phyloP scores from a whole-genome alignment of 371 early-diverging fungal genomes.

The Blastocladiella emersonii region DNA sequence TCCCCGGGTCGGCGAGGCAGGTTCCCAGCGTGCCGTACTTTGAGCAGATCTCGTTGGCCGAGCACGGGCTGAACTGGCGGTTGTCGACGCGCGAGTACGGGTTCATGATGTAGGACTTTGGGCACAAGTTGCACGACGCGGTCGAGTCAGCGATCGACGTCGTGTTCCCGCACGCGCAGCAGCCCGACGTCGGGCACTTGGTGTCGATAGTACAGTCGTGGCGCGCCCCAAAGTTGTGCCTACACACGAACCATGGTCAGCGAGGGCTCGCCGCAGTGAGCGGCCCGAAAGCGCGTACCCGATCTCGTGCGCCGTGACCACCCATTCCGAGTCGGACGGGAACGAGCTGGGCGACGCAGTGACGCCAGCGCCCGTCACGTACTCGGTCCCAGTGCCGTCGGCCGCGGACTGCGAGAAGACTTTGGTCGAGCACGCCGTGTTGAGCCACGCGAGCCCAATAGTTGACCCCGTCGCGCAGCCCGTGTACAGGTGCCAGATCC shows the following conservation, averaged over 20 bases:
- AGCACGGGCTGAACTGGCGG: slow-evolving; percentile 1
- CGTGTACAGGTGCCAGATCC: slow-evolving; percentile 7
- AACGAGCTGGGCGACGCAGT: background rate
- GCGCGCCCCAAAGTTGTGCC: slow-evolving; percentile 7
- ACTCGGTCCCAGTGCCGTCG: background rate
- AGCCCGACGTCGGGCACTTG: background rate
- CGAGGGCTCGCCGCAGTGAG: background rate
- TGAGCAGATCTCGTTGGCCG: slow-evolving; percentile 3
- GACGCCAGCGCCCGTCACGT: slow-evolving; percentile 8
- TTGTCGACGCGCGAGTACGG: background rate
- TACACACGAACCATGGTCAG: background rate
- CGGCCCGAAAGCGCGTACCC: slow-evolving; percentile 2
- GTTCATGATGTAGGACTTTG: background rate
- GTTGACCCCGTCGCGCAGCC: slow-evolving; percentile 3
- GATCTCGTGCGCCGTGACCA: slow-evolving; percentile 12
- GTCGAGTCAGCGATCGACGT: background rate
- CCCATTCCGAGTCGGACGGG: slow-evolving; percentile 4
- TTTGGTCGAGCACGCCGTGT: slow-evolving; percentile 1
- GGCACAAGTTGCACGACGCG: background rate
- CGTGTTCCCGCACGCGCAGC: background rate
- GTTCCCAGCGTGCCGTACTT: slow-evolving; percentile 4
- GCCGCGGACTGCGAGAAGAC: background rate
- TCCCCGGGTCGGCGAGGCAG: slow-evolving; percentile 1
- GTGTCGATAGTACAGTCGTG: slow-evolving; percentile 7
- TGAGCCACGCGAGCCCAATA: slow-evolving; percentile 10